Conservation (phyloP, 192 early-diverging fungal species). For the Coemansia sp. region DNA sequence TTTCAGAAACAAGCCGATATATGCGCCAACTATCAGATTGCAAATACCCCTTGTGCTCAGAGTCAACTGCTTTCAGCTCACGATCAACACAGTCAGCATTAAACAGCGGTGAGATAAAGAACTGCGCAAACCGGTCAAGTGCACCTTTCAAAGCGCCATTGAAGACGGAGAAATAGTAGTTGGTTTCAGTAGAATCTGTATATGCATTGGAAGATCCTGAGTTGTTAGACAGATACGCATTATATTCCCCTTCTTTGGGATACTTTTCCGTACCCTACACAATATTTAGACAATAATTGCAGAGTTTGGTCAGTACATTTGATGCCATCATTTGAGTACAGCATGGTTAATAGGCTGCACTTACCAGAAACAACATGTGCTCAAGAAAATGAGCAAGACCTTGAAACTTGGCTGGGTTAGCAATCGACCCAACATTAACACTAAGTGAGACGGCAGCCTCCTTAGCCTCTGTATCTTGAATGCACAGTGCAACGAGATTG, state of each 20-base stretch:
- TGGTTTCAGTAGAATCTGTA: conserved; percentile 18
- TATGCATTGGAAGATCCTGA: conserved; percentile 34
- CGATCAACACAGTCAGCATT: conserved; percentile 77
- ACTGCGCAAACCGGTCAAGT: conserved; percentile 75
- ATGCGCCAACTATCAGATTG: conserved; percentile 57
- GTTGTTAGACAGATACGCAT: conserved; percentile 23
- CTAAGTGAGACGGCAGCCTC: conserved; percentile 59
- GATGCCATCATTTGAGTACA: neutral
- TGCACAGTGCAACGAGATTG: conserved; percentile 58
- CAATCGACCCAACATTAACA: conserved; percentile 63
- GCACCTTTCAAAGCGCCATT: conserved; percentile 56
- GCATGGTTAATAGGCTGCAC: neutral
- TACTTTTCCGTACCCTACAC: conserved; percentile 64
- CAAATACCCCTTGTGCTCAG: conserved; percentile 85
- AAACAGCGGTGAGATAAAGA: conserved; percentile 89
- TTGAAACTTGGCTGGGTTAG: conserved; percentile 57
- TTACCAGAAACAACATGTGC: conserved; percentile 66
- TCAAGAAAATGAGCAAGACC: conserved; percentile 73
- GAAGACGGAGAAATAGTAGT: conserved; percentile 20
- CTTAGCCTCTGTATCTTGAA: conserved; percentile 56
- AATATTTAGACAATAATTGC: neutral
- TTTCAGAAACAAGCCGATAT: neutral
- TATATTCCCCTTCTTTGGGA: conserved; percentile 66
- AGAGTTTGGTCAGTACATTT: neutral
- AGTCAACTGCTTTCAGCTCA: conserved; percentile 90